phyloP scores from a whole-genome alignment of 139 green algal genomes.

The Gonium pectorale region DNA sequence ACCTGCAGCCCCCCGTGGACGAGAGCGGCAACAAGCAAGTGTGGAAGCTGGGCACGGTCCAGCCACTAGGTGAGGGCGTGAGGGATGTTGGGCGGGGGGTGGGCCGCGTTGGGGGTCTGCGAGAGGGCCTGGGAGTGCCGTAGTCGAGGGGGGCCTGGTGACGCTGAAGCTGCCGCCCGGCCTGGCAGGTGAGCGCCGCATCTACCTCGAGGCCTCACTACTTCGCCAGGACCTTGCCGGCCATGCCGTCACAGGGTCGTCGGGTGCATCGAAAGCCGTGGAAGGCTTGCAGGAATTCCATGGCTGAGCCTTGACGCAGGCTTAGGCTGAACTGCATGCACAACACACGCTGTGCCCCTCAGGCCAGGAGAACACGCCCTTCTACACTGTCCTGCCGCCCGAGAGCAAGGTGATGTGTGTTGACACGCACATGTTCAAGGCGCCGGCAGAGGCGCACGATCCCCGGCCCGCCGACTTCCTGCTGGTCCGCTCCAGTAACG shows the following conservation, averaged over 20 bases:
- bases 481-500: conserved; percentile 70
- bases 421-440: conserved; percentile 75
- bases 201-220: too few species aligned
- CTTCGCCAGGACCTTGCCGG: too few species aligned
- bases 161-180: too few species aligned
- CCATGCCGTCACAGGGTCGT: too few species aligned
- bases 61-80: conserved; percentile 21
- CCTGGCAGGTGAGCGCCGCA: too few species aligned
- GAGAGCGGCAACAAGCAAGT: background rate
- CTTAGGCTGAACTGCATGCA: background rate
- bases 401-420: conserved; percentile 46
- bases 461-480: conserved; percentile 81
- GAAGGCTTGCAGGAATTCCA: too few species aligned
- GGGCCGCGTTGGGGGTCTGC: too few species aligned
- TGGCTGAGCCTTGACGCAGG: too few species aligned
- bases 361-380: conserved; percentile 42
- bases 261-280: too few species aligned
- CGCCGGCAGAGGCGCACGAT: conserved; percentile 67
- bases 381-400: conserved; percentile 26
- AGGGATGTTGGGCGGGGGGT: too few species aligned
- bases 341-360: background rate
- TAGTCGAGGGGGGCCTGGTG: too few species aligned
- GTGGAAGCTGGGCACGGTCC: conserved; percentile 38
- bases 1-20: background rate
- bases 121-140: too few species aligned